Base-by-base conservation (phyloP, 1,139 yeast genomes). In the Blastobotrys indianensis region DNA sequence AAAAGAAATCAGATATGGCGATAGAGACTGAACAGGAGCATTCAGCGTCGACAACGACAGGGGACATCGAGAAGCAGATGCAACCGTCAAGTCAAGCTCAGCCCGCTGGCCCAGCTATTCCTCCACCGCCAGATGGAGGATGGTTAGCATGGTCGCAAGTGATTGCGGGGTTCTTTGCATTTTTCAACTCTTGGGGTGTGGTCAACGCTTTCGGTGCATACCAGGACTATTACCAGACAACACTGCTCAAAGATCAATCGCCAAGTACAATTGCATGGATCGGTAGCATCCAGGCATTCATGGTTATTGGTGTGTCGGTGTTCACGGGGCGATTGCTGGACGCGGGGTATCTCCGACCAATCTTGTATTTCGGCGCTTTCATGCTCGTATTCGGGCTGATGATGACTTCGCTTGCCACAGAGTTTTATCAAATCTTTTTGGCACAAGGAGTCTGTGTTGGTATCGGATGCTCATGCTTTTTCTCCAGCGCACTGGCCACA, bases 321-420 rank as follows among this genome's bases (percentile, higher is more conserved):
- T 59, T 80, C 32, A 72, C 75, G 42, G 92, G 90, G 0, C 77
- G 79, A 1, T 54, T 80, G 10, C 77, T 80, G 57, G 90, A 82
- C 54, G 52, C 52, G 28, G 68, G 66, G n/a, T 61, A 58, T 45
- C 51, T 58, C 41, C 55, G 56, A 38, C 37, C 41, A 3, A 48
- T 63, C 39, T 48, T 63, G 15, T 59, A 65, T 28, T 67, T 66
- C 41, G 88, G 88, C 0, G 72, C 81, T 2, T 58, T 68, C 38
- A 59, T 67, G 36, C 73, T 52, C 13, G 36, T 56, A 25, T 69
- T 67, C 12, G 85, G 85, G 1, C 61, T 80, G 43, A 64, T 80
- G 58, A 69, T 75, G 37, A 68, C 79, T 9, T 80, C 81, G 1
- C 70, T 74, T 46, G 69, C 79, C 53, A 66, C 65, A 0, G 60